Evolutionary conservation across 768 basidiomycete genomes (phyloP), one percentile per base, ranked within the genome.

Genomic region (Trametes gibbosa): DNA sequence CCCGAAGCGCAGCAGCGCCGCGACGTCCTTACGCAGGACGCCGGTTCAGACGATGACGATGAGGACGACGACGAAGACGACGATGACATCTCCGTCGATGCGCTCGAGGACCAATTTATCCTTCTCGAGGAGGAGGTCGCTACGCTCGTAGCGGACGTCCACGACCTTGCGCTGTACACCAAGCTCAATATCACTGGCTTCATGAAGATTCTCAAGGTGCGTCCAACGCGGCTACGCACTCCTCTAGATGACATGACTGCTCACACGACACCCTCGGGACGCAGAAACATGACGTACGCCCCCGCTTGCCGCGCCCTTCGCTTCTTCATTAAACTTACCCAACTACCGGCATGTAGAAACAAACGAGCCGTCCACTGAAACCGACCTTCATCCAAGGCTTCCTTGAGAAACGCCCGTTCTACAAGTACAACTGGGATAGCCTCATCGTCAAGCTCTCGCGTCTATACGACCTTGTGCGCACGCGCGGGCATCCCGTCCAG

Each of bases 111-210:
- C 50, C 80, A 86, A 21, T 99, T 97, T 72, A 85, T 89, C 61
- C 81, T 80, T 16, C 77, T 98, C 19, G 94, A 98, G 74, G 95
- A 97, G 69, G 93, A 95, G 69, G 92, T 98, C 19, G 96, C 95
- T 0, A 90, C 84, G 41, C 83, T 99, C 43, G 96, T 99, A 17
- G 96, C 96, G 0, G 90, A 92, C 64, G 90, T 92, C 12, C 92
- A 95, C 65, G 92, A 94, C 72, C 80, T 95, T 40, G 94, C 95
- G 1, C 77, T 98, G 29, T 90, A 95, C 71, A 95, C 96, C 3
- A 98, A 98, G 71, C 83, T 98, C 54, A 98, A 98, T 72, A 95
- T 98, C 68, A 98, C 97, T 1, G 97, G 97, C 10, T 99, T 99
- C 72, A 90, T 98, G 81, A 99, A 99, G 76, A 98, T 98, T 61